Evolutionary conservation across 208 protist species (phyloP).

Genomic region (Trypanosoma caninum): DNA sequence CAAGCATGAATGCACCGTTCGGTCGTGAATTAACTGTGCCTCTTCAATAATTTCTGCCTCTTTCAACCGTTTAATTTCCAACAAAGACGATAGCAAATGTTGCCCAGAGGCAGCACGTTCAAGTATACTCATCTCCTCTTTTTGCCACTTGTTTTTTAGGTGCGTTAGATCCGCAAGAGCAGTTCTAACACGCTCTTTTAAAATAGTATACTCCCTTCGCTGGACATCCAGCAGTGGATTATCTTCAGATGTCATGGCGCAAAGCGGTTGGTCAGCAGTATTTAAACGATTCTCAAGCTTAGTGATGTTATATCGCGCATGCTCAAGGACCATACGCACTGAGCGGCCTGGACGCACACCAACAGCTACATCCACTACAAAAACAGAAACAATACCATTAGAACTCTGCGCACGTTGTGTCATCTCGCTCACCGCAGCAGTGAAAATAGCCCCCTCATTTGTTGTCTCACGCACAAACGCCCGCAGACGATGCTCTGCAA

Average conservation of each 20-base stretch:
- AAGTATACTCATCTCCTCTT: constrained; percentile 60
- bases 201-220: constrained; percentile 46
- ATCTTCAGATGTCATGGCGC: constrained; percentile 7
- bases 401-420: constrained; percentile 30
- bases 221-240: constrained; percentile 33
- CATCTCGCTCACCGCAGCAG: constrained; percentile 53
- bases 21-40: constrained; percentile 63
- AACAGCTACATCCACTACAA: constrained; percentile 74
- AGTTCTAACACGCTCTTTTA: constrained; percentile 54
- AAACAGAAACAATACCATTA: constrained; percentile 52
- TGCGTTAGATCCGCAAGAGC: constrained; percentile 40
- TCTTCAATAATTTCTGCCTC: constrained; percentile 68
- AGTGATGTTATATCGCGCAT: constrained; percentile 46
- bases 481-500: constrained; percentile 55
- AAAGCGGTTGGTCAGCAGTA: constrained; percentile 44
- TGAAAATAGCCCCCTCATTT: constrained; percentile 67
- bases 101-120: constrained; percentile 40
- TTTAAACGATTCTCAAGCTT: constrained; percentile 60
- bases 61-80: constrained; percentile 60
- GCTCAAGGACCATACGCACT: constrained; percentile 73
- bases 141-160: constrained; percentile 44
- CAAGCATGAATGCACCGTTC: constrained; percentile 62
- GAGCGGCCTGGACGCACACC: constrained; percentile 66
- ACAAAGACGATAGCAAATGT: constrained; percentile 42
- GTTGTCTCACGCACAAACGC: constrained; percentile 68